Percentiles rank a stretch among this genome's conserved stretches.
phyloP scores from a whole-genome alignment of 441 rosid species.

The Heliophila coronopifolia region DNA sequence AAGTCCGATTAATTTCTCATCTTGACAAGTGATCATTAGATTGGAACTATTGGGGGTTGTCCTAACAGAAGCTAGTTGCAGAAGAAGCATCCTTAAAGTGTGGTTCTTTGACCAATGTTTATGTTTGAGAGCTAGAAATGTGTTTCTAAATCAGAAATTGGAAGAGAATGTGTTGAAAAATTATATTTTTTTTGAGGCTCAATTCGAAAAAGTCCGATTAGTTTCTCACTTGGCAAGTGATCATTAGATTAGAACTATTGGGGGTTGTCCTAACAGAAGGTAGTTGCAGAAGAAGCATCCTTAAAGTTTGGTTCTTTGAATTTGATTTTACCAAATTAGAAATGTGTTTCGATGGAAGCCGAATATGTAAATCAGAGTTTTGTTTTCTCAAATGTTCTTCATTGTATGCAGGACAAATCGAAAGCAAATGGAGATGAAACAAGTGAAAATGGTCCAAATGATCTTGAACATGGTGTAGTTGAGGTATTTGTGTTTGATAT shows the following conservation, averaged over 20 bases:
- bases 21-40: neutral
- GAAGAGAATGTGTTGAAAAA: too few relatives aligned
- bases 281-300: too few relatives aligned
- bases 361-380: too few relatives aligned
- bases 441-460: constrained; percentile 25
- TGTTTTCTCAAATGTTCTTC: neutral
- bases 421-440: constrained; percentile 32
- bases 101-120: too few relatives aligned
- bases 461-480: constrained; percentile 62
- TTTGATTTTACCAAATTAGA: neutral
- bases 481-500: constrained; percentile 37
- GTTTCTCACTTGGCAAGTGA: neutral
- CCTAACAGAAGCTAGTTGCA: neutral
- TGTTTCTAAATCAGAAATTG: too few relatives aligned
- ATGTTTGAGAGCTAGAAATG: too few relatives aligned
- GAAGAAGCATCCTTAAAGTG: neutral
- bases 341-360: too few relatives aligned
- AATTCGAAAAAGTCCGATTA: neutral
- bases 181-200: too few relatives aligned
- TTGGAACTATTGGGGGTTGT: neutral
- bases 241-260: neutral
- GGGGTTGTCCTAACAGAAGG: neutral
- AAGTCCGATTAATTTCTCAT: neutral
- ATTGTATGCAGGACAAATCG: neutral
- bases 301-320: constrained; percentile 1